Conservation (phyloP, 164 flowering plant genomes). For the Vitis amurensis region DNA sequence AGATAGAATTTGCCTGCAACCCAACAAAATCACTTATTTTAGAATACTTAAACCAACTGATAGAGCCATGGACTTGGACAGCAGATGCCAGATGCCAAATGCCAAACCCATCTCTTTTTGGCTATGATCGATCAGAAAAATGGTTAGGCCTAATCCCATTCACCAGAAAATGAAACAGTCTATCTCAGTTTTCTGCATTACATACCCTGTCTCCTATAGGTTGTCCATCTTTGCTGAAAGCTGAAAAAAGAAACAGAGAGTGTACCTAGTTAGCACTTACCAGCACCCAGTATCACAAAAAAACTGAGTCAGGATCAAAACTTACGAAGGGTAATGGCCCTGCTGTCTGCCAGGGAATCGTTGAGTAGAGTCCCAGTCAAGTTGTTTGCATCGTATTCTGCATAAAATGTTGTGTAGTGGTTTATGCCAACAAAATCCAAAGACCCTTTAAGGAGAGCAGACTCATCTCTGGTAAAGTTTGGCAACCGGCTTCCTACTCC, state of each 20-base stretch:
- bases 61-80: no score
- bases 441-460: conserved; percentile 68
- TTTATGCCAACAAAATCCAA: conserved; percentile 90
- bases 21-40: background rate
- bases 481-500: conserved; percentile 79
- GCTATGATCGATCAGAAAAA: no score
- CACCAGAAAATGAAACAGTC: no score
- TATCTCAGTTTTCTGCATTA: background rate
- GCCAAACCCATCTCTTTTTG: no score
- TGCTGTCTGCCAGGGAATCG: conserved; percentile 72
- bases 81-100: no score
- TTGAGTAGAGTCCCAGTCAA: conserved; percentile 46
- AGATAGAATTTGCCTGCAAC: conserved; percentile 73
- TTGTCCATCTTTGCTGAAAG: conserved; percentile 40
- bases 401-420: conserved; percentile 93
- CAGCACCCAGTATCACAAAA: no score
- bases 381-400: conserved; percentile 32
- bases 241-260: conserved; percentile 31
- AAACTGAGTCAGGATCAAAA: background rate
- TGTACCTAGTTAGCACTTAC: no score
- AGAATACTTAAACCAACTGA: background rate
- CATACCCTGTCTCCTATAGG: conserved; percentile 73
- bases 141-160: no score
- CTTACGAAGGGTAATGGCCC: conserved; percentile 76
- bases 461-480: conserved; percentile 50